phyloP scores from a whole-genome alignment of 768 basidiomycete species.

The Clathrus columnatus region DNA sequence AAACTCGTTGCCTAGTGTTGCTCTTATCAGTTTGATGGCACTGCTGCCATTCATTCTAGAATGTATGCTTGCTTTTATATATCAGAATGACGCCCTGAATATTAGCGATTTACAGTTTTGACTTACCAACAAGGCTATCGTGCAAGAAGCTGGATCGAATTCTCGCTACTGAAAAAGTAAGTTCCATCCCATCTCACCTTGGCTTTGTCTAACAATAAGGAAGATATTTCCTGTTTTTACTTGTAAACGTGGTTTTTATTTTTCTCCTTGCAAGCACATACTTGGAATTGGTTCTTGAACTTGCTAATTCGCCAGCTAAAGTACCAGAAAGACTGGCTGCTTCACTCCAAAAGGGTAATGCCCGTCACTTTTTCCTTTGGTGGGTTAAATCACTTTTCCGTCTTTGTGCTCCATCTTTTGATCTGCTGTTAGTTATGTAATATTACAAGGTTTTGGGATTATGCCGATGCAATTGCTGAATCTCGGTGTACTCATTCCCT shows the following conservation, averaged over 20 bases:
- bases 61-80: constrained; percentile 42
- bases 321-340: constrained; percentile 88
- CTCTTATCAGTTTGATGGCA: constrained; percentile 85
- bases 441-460: constrained; percentile 63
- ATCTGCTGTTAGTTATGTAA: constrained; percentile 9
- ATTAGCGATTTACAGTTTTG: constrained; percentile 33
- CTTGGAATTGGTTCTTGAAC: constrained; percentile 82
- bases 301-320: constrained; percentile 89
- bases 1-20: constrained; percentile 87
- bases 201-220: constrained; percentile 4
- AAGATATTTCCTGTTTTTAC: constrained; percentile 90
- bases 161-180: constrained; percentile 85
- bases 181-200: constrained; percentile 17
- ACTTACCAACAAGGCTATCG: constrained; percentile 88
- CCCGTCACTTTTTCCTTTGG: constrained; percentile 36
- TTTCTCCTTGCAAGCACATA: constrained; percentile 89
- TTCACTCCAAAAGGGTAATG: constrained; percentile 69
- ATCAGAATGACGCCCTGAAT: no score
- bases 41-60: constrained; percentile 83
- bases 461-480: constrained; percentile 96
- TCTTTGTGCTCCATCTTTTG: background rate
- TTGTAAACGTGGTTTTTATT: constrained; percentile 89
- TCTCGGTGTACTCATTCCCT: constrained; percentile 78
- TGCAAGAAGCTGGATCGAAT: constrained; percentile 90
- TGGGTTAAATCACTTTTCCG: constrained; percentile 12